phyloP scores from a whole-genome alignment of 805 yeast species.

The Ogataea polymorpha region DNA sequence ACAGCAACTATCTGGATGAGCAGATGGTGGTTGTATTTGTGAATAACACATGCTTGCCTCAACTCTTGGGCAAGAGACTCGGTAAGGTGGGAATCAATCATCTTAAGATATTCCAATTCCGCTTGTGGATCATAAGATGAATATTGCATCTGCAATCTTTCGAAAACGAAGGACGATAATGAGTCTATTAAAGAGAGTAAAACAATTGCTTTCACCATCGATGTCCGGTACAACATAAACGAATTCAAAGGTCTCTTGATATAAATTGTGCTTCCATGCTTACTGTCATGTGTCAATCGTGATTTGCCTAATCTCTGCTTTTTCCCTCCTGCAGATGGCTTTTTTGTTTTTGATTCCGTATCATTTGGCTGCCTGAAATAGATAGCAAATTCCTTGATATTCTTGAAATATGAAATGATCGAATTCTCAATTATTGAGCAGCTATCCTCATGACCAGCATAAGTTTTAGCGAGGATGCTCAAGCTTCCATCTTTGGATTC shows the following conservation, averaged over 20 bases:
- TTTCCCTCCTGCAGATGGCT: slow-evolving; percentile 1
- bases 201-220: slow-evolving; percentile 41
- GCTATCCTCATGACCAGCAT: slow-evolving; percentile 27
- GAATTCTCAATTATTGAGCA: slow-evolving; percentile 18
- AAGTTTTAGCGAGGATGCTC: slow-evolving; percentile 24
- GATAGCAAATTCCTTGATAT: slow-evolving; percentile 23
- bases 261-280: slow-evolving; percentile 14
- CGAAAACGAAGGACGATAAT: slow-evolving; percentile 19
- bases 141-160: slow-evolving; percentile 16
- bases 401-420: slow-evolving; percentile 20
- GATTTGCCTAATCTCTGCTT: slow-evolving; percentile 7
- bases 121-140: slow-evolving; percentile 16
- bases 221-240: slow-evolving; percentile 44
- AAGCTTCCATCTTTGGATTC: slow-evolving; percentile 18
- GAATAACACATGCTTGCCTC: slow-evolving; percentile 14
- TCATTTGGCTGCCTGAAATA: slow-evolving; percentile 26
- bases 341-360: slow-evolving; percentile 11
- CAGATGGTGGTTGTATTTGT: slow-evolving; percentile 39
- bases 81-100: slow-evolving; percentile 10
- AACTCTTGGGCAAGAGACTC: slow-evolving; percentile 9
- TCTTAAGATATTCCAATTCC: slow-evolving; percentile 16
- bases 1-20: slow-evolving; percentile 42
- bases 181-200: slow-evolving; percentile 26
- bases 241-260: slow-evolving; percentile 47
- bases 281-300: not conserved